Percentiles rank a stretch among this genome's conserved stretches.
Evolutionary conservation across 306 rosid genomes (phyloP).

Genomic region (Hippophae rhamnoides): DNA sequence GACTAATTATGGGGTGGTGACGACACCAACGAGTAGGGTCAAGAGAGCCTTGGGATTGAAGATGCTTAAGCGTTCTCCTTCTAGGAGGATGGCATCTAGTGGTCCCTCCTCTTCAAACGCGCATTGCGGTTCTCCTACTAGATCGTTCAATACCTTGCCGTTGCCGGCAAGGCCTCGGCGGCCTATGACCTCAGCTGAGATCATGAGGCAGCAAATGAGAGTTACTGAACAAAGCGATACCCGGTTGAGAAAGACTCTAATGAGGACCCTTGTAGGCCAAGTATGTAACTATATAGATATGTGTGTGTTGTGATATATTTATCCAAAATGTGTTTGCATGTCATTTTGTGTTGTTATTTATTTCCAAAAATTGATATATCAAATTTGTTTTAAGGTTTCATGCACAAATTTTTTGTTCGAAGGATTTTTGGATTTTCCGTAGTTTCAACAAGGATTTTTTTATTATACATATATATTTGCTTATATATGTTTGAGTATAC

Average conservation of each 20-base stretch:
- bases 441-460: too few species aligned
- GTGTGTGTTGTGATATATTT: too few species aligned
- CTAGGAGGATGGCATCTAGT: slow-evolving; percentile 62
- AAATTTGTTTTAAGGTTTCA: too few species aligned
- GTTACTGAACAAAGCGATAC: slow-evolving; percentile 82
- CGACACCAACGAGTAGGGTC: slow-evolving; percentile 64
- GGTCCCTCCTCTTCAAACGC: slow-evolving; percentile 42
- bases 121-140: slow-evolving; percentile 23
- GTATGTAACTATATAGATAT: slow-evolving; percentile 31
- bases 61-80: slow-evolving; percentile 78
- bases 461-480: too few species aligned
- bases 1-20: slow-evolving; percentile 40
- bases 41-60: slow-evolving; percentile 73
- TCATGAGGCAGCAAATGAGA: slow-evolving; percentile 92
- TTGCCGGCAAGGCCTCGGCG: slow-evolving; percentile 44
- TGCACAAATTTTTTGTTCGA: too few species aligned
- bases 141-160: slow-evolving; percentile 23
- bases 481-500: too few species aligned
- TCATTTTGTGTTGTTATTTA: too few species aligned
- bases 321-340: neutral
- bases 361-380: too few species aligned
- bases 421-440: too few species aligned
- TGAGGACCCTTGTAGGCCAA: slow-evolving; percentile 89
- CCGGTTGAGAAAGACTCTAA: slow-evolving; percentile 70
- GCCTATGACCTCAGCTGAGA: slow-evolving; percentile 98